phyloP scores from a whole-genome alignment of 495 filamentous ascomycete genomes.

The Clohesyomyces aquaticus region DNA sequence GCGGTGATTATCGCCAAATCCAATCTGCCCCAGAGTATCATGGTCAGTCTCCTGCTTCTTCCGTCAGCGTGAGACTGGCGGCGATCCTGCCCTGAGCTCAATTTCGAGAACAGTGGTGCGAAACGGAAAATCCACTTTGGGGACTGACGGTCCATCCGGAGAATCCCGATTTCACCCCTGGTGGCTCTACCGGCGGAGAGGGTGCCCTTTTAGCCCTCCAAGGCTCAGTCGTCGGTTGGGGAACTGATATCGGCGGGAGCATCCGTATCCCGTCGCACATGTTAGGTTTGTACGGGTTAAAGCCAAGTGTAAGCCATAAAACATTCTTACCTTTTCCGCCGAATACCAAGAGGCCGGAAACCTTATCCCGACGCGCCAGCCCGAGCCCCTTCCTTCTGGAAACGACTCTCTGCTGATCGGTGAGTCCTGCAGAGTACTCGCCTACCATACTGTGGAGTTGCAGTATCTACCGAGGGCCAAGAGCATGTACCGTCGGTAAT shows the following conservation, averaged over 20 bases:
- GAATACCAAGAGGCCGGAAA: neutral
- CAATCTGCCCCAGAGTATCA: conserved; percentile 48
- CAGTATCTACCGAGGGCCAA: conserved; percentile 58
- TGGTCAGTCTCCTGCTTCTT: conserved; percentile 47
- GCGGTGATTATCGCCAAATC: conserved; percentile 49
- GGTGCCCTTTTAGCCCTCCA: conserved; percentile 31
- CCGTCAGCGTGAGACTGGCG: neutral
- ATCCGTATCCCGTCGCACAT: conserved; percentile 66
- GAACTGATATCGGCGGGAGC: conserved; percentile 69
- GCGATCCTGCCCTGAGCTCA: conserved; percentile 1
- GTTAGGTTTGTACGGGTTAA: conserved; percentile 61
- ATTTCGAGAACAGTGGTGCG: conserved; percentile 42
- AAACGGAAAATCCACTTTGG: conserved; percentile 60
- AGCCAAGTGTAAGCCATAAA: conserved; percentile 48
- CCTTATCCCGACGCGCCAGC: no score
- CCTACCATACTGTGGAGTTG: conserved; percentile 54
- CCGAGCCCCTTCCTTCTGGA: no score
- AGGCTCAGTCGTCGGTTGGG: conserved; percentile 38
- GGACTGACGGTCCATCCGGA: conserved; percentile 58
- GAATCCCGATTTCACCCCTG: conserved; percentile 47
- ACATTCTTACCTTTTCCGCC: neutral
- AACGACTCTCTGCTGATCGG: neutral
- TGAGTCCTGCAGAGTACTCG: conserved; percentile 51
- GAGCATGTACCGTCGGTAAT: conserved; percentile 58
- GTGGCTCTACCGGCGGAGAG: conserved; percentile 38